These are phyloP conservation scores for Colletotrichum lini DNA, from an alignment of 2,329 filamentous ascomycete genomes.

Conservation along the genomic window DNA sequence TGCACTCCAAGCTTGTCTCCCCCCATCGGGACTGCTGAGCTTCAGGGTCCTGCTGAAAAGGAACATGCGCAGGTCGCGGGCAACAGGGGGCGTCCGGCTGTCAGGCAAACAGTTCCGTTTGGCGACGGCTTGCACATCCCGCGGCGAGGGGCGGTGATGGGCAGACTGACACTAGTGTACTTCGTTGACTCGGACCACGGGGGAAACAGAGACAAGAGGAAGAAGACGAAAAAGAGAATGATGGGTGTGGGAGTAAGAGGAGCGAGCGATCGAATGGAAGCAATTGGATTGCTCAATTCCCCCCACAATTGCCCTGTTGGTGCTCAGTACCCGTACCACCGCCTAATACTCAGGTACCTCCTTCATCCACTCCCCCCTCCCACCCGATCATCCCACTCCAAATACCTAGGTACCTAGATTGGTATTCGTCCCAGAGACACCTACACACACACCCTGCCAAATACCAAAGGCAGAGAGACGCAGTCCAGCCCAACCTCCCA, in stretches of 20 bases:
- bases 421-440: no score
- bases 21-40: slow-evolving; percentile 26
- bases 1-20: no score
- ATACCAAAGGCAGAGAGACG: background rate
- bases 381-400: slow-evolving; percentile 9
- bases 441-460: slow-evolving; percentile 1
- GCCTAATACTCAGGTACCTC: background rate
- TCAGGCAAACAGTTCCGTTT: slow-evolving; percentile 37
- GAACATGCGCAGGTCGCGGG: slow-evolving; percentile 27
- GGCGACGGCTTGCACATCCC: slow-evolving; percentile 36
- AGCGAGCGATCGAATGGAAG: slow-evolving; percentile 1
- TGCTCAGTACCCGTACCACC: slow-evolving; percentile 8
- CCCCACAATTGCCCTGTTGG: background rate
- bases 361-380: no score
- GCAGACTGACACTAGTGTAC: slow-evolving; percentile 11
- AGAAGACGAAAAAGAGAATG: background rate
- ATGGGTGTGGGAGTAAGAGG: slow-evolving; percentile 11
- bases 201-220: background rate
- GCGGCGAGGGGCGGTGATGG: background rate
- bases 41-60: slow-evolving; percentile 38
- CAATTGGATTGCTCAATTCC: slow-evolving; percentile 12
- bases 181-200: background rate
- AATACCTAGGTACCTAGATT: background rate
- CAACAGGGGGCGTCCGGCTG: slow-evolving; percentile 35
- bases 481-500: slow-evolving; percentile 31